Evolutionary conservation across 805 yeast species (phyloP).

Genomic region (Groenewaldozyma tartarivorans): DNA sequence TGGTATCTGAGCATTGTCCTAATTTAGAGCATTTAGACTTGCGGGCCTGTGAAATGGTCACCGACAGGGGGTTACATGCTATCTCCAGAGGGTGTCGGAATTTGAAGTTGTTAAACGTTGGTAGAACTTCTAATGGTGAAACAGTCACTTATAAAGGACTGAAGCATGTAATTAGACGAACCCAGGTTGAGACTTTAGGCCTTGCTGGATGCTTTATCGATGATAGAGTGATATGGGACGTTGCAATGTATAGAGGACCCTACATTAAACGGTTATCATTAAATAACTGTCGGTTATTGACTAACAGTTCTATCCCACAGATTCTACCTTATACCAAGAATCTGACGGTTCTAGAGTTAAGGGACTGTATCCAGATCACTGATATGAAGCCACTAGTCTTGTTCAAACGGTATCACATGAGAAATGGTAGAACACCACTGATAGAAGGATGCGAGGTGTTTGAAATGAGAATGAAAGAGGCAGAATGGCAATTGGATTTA

Average conservation of each 20-base stretch:
- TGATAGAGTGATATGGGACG: conserved; percentile 73
- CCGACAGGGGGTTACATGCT: conserved; percentile 67
- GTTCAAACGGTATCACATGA: conserved; percentile 40
- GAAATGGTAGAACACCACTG: conserved; percentile 39
- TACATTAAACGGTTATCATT: conserved; percentile 58
- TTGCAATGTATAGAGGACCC: conserved; percentile 46
- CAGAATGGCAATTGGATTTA: conserved; percentile 50
- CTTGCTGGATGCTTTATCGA: conserved; percentile 80
- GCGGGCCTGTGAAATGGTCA: conserved; percentile 71
- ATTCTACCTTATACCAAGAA: conserved; percentile 44
- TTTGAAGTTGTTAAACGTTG: conserved; percentile 59
- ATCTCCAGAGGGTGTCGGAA: conserved; percentile 51
- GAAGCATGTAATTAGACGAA: conserved; percentile 45
- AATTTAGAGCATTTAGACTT: conserved; percentile 58
- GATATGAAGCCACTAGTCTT: conserved; percentile 57
- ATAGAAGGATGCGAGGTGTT: conserved; percentile 73
- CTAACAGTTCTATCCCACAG: conserved; percentile 50
- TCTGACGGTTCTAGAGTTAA: conserved; percentile 66
- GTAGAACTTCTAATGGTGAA: conserved; percentile 63
- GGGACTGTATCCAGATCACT: conserved; percentile 49
- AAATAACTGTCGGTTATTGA: conserved; percentile 56
- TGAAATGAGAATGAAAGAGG: conserved; percentile 47
- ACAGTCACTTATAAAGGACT: conserved; percentile 64
- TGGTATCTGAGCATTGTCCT: conserved; percentile 47
- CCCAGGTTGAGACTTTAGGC: conserved; percentile 62